Evolutionary conservation across 495 filamentous ascomycete genomes (phyloP).

Genomic region (Pyronema domesticum): DNA sequence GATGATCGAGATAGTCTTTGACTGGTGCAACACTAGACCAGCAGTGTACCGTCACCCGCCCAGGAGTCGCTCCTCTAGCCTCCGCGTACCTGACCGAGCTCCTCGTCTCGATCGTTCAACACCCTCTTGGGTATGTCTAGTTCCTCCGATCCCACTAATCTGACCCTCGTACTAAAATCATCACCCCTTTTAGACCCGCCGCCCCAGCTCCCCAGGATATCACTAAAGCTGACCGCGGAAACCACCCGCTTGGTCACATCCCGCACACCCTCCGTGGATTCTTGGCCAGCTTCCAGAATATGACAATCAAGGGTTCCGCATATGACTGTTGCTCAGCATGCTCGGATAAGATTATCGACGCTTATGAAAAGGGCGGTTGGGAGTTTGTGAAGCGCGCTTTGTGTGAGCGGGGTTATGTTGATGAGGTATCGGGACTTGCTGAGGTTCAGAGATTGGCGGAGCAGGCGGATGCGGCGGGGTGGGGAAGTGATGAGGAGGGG

Average conservation of each 20-base stretch:
- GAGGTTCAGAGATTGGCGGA: constrained; percentile 80
- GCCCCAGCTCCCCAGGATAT: constrained; percentile 23
- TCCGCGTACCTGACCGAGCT: constrained; percentile 85
- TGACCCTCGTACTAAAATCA: not conserved
- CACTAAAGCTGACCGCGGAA: constrained; percentile 35
- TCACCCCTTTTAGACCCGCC: constrained; percentile 10
- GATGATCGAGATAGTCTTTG: constrained; percentile 49
- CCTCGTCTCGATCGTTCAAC: constrained; percentile 72
- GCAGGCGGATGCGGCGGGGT: constrained; percentile 45
- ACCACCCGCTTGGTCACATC: constrained; percentile 68
- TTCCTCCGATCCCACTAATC: not conserved
- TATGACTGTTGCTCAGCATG: constrained; percentile 91
- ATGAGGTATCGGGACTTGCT: constrained; percentile 74
- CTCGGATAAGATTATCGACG: constrained; percentile 51
- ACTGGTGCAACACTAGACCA: constrained; percentile 91
- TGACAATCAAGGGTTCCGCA: constrained; percentile 59
- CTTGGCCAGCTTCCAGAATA: constrained; percentile 67
- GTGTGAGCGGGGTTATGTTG: constrained; percentile 69
- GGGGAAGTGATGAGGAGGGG: constrained; percentile 33
- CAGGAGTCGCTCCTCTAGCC: constrained; percentile 78
- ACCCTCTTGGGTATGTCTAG: constrained; percentile 37
- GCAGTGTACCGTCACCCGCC: constrained; percentile 92
- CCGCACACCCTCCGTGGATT: constrained; percentile 91
- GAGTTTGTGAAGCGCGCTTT: constrained; percentile 75
- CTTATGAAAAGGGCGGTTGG: constrained; percentile 63